Evolutionary conservation across 2,329 filamentous ascomycete genomes (phyloP), one percentile per base, ranked within the genome.

Genomic region (Zymoseptoria brevis): DNA sequence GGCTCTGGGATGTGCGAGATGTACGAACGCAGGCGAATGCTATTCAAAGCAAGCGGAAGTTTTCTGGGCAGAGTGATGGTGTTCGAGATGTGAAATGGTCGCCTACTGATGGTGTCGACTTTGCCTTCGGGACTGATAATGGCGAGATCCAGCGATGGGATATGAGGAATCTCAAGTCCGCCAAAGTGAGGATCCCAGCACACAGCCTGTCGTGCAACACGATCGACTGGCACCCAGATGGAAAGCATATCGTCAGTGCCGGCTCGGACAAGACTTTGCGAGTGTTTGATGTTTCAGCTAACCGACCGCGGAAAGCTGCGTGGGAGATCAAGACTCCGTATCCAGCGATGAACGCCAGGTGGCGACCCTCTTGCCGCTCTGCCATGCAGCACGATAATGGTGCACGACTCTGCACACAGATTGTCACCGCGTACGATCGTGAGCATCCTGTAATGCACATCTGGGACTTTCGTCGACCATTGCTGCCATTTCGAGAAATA

Each of bases 201-300:
- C 84, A 87, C 68, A 80, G 83, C 64, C 60, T 65, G 11, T 59
- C 71, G 4, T 87, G 84, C 73, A 84, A 80, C 61, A 78, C 83
- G 5, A 79, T 87, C 41, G 84, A 87, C 69, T 87, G 84, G 83
- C 84, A 87, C 67, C 84, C 84, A 1, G 83, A 87, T 65, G 84
- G 84, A 6, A 85, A 81, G 67, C 83, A 87, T 69, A 74, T 87
- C 8, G 78, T 83, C 57, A 86, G 83, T 64, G 83, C 82, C n/a
- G 79, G 84, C 56, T 77, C 80, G 21, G 84, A 87, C 69, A 82
- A 81, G 60, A 81, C 81, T 29, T 79, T 87, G 62, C 83, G 83
- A 68, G 79, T 87, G 26, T 87, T 84, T 83, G 83, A 87, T 69
- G 82, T 86, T 58, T 82, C 81, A 3, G 74, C 76, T 1, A 79